Conservation (phyloP, 2,329 filamentous ascomycete genomes). For the Paradendryphiella salina region DNA sequence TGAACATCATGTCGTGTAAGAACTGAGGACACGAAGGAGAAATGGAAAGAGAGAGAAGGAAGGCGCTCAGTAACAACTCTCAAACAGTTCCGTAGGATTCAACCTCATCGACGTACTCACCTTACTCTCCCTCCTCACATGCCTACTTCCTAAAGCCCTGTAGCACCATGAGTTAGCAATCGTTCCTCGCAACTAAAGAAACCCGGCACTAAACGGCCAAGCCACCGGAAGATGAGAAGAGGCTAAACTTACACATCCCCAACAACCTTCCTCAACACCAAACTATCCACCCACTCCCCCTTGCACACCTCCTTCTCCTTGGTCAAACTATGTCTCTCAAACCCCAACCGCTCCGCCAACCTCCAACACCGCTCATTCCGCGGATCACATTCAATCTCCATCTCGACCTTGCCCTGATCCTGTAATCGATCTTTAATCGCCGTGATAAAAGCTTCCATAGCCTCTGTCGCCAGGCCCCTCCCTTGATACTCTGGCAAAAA, state of each 20-base stretch:
- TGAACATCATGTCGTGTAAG: too few relatives aligned
- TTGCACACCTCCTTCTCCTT: slow-evolving; percentile 38
- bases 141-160: slow-evolving; percentile 1
- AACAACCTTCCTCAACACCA: slow-evolving; percentile 32
- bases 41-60: background rate
- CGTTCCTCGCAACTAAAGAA: background rate
- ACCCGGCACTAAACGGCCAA: background rate
- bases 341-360: slow-evolving; percentile 39
- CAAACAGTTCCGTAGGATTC: slow-evolving; percentile 5
- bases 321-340: slow-evolving; percentile 29
- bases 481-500: slow-evolving; percentile 34
- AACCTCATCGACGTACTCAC: slow-evolving; percentile 9
- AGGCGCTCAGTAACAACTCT: slow-evolving; percentile 1
- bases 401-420: slow-evolving; percentile 16
- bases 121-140: slow-evolving; percentile 8
- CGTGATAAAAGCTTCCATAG: slow-evolving; percentile 33
- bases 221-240: background rate
- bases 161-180: background rate
- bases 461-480: slow-evolving; percentile 38
- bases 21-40: too few relatives aligned
- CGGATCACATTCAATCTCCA: slow-evolving; percentile 46
- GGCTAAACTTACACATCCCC: slow-evolving; percentile 15
- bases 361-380: slow-evolving; percentile 36
- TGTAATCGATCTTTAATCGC: slow-evolving; percentile 17
- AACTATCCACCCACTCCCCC: slow-evolving; percentile 40